Evolutionary conservation across 306 rosid species (phyloP).

Genomic region (Trifolium fragiferum): DNA sequence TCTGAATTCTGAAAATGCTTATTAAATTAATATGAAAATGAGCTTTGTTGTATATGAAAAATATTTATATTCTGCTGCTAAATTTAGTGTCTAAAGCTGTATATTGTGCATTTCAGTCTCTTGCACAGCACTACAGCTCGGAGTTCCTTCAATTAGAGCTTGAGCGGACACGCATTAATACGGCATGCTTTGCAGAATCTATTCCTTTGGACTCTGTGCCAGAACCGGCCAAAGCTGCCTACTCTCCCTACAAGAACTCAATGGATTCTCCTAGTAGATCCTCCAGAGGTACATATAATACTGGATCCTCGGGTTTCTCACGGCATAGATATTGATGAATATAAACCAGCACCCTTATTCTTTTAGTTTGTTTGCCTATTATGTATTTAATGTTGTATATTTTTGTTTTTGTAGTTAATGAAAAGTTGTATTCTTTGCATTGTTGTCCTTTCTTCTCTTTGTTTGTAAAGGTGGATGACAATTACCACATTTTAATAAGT

Average conservation of each 20-base stretch:
- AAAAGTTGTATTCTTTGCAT: conserved; percentile 45
- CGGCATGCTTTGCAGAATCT: conserved; percentile 89
- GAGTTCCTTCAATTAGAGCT: conserved; percentile 90
- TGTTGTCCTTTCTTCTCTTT: conserved; percentile 24
- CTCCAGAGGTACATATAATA: conserved; percentile 53
- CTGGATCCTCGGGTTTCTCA: conserved; percentile 71
- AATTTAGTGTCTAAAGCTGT: conserved; percentile 31
- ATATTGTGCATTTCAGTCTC: conserved; percentile 61
- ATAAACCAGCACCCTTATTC: conserved; percentile 41
- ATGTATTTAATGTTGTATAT: conserved; percentile 53
- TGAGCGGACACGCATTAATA: conserved; percentile 93
- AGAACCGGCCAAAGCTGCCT: conserved; percentile 75
- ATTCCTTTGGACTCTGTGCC: conserved; percentile 78
- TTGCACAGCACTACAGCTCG: conserved; percentile 90
- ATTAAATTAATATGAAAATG: conserved; percentile 14
- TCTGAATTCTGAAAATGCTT: conserved; percentile 13
- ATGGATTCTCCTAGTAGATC: conserved; percentile 69
- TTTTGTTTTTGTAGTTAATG: conserved; percentile 47
- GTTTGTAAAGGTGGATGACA: conserved; percentile 41
- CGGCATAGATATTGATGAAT: conserved; percentile 71
- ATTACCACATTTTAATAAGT: conserved; percentile 36
- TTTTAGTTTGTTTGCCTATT: conserved; percentile 46
- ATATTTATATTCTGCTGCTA: conserved; percentile 9
- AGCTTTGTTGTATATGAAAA: neutral
- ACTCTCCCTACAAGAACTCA: conserved; percentile 67